Conservation (phyloP, 768 basidiomycete genomes). For the Amanita thiersii region DNA sequence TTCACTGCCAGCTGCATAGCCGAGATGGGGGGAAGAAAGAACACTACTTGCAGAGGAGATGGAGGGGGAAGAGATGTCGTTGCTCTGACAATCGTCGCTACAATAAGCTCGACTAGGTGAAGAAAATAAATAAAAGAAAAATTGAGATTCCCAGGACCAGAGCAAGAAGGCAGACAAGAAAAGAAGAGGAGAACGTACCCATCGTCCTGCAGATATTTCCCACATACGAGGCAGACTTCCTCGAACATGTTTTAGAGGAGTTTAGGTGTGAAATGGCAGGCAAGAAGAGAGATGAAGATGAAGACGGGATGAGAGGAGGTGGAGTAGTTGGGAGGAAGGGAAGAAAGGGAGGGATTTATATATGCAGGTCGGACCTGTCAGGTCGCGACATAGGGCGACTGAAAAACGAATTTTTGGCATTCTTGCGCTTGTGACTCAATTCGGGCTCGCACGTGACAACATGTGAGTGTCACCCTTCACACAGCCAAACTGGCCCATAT, state of each 20-base stretch:
- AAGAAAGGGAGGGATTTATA: slow-evolving; percentile 16
- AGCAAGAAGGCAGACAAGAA: slow-evolving; percentile 8
- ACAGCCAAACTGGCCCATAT: slow-evolving; percentile 1
- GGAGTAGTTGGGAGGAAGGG: slow-evolving; percentile 8
- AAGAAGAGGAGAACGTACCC: slow-evolving; percentile 35
- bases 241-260: slow-evolving; percentile 49
- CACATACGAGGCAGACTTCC: slow-evolving; percentile 71
- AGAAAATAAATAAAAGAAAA: slow-evolving; percentile 14
- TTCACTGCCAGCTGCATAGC: slow-evolving; percentile 45
- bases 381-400: slow-evolving; percentile 31
- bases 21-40: slow-evolving; percentile 59
- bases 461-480: slow-evolving; percentile 2
- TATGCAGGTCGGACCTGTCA: slow-evolving; percentile 28
- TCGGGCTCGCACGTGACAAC: slow-evolving; percentile 14
- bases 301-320: slow-evolving; percentile 9
- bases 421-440: slow-evolving; percentile 24
- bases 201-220: slow-evolving; percentile 54
- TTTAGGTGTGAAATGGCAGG: slow-evolving; percentile 8
- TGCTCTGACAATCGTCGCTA: slow-evolving; percentile 56
- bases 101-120: slow-evolving; percentile 55
- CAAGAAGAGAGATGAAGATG: slow-evolving; percentile 8
- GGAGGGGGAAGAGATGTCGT: slow-evolving; percentile 59
- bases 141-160: slow-evolving; percentile 8
- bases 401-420: slow-evolving; percentile 26
- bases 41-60: slow-evolving; percentile 61